A percentile compares a stretch with the other conserved stretches of the same genome.
Evolutionary conservation across 352 stramenopile species (phyloP).

Genomic region (Phytophthora constricta): DNA sequence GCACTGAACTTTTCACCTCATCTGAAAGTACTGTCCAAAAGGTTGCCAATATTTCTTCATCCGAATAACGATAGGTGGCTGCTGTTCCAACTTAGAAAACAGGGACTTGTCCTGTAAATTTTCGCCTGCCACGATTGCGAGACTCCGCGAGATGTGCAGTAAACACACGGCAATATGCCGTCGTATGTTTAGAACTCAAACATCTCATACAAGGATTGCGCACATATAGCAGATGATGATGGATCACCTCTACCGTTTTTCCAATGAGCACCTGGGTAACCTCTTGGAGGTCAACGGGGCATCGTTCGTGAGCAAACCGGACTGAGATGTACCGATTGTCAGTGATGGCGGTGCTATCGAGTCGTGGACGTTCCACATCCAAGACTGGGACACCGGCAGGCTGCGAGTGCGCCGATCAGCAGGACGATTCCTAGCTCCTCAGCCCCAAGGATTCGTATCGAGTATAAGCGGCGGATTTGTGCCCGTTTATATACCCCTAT

Average conservation of each 20-base stretch:
- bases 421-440: neutral
- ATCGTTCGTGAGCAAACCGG: neutral
- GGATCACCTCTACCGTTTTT: neutral
- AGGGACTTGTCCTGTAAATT: too few relatives aligned
- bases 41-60: too few relatives aligned
- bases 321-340: neutral
- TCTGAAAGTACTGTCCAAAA: too few relatives aligned
- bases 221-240: neutral
- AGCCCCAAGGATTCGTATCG: neutral
- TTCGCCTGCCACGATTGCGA: too few relatives aligned
- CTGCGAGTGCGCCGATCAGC: neutral
- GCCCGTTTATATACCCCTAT: neutral
- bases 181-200: neutral
- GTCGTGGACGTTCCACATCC: neutral
- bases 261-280: neutral
- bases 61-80: too few relatives aligned
- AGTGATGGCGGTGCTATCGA: neutral
- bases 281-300: neutral
- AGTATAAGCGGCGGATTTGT: neutral
- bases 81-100: too few relatives aligned
- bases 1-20: too few relatives aligned
- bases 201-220: neutral
- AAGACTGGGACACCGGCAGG: neutral
- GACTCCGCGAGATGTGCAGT: too few relatives aligned
- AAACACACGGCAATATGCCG: too few relatives aligned